Conservation (phyloP, 768 basidiomycete genomes). For the Xerocomus spinulosus region DNA sequence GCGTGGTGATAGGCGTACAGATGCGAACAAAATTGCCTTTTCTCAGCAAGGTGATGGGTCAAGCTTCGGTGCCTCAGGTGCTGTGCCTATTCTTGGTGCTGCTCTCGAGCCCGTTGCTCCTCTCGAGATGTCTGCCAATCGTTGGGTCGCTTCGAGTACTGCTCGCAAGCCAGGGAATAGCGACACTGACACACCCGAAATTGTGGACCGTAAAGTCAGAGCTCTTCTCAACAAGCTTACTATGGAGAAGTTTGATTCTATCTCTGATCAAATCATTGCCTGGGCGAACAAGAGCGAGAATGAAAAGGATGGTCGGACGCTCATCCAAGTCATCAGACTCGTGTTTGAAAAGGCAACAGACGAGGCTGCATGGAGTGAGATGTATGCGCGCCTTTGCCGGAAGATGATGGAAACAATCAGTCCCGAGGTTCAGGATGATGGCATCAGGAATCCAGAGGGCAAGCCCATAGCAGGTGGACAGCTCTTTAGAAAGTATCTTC, state of each 20-base stretch:
- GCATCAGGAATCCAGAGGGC: constrained; percentile 75
- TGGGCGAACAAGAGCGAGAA: constrained; percentile 94
- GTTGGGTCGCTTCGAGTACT: constrained; percentile 59
- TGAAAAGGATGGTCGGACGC: constrained; percentile 89
- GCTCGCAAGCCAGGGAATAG: constrained; percentile 38
- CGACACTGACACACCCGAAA: constrained; percentile 70
- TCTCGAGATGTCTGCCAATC: constrained; percentile 72
- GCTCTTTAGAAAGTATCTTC: constrained; percentile 93
- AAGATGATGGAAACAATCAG: constrained; percentile 96
- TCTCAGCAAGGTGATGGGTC: constrained; percentile 37
- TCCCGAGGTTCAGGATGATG: constrained; percentile 82
- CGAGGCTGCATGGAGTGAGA: constrained; percentile 92
- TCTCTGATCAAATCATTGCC: constrained; percentile 89
- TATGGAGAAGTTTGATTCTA: constrained; percentile 94
- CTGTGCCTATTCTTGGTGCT: constrained; percentile 25
- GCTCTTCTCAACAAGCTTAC: constrained; percentile 91
- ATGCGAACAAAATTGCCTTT: constrained; percentile 42
- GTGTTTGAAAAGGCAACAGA: constrained; percentile 98
- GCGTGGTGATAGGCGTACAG: constrained; percentile 76
- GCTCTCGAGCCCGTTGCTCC: constrained; percentile 69
- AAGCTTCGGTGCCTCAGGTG: constrained; percentile 28
- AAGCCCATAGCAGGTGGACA: constrained; percentile 90
- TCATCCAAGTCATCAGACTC: constrained; percentile 93
- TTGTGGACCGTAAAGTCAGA: constrained; percentile 93
- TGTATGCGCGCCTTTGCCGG: constrained; percentile 93